A percentile compares a stretch with the other conserved stretches of the same genome.
Conservation (phyloP, 768 basidiomycete genomes). For the Chalciporus pseudorubinellus region DNA sequence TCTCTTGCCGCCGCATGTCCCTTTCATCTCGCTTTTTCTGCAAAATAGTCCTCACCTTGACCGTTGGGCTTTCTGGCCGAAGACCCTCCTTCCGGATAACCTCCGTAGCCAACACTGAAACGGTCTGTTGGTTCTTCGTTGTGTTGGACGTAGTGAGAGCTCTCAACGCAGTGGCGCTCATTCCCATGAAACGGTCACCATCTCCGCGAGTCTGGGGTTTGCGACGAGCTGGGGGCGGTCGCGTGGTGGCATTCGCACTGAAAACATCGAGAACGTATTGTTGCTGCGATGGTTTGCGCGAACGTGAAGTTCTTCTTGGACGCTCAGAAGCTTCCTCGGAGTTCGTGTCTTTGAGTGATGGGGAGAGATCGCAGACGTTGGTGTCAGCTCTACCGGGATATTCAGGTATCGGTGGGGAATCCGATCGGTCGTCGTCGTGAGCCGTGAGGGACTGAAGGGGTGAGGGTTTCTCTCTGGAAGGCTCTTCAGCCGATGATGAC, state of each 20-base stretch:
- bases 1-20: constrained; percentile 48
- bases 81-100: constrained; percentile 66
- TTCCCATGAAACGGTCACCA: constrained; percentile 53
- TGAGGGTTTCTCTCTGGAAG: constrained; percentile 1
- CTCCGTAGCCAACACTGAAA: constrained; percentile 63
- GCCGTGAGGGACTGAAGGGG: not conserved
- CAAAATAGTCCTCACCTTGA: constrained; percentile 64
- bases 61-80: constrained; percentile 76
- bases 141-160: constrained; percentile 74
- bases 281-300: constrained; percentile 41
- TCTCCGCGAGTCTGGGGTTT: constrained; percentile 37
- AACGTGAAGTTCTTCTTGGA: constrained; percentile 51
- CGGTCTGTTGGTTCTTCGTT: constrained; percentile 63
- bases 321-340: constrained; percentile 8
- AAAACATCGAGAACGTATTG: constrained; percentile 40
- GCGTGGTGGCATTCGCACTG: constrained; percentile 25
- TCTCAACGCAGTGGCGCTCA: constrained; percentile 68
- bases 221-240: constrained; percentile 42
- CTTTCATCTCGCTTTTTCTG: constrained; percentile 70
- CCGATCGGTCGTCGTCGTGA: constrained; percentile 1
- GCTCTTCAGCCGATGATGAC: constrained; percentile 19
- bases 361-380: constrained; percentile 1
- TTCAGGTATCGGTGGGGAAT: not conserved
- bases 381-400: constrained; percentile 11
- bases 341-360: constrained; percentile 13